Base-by-base conservation (phyloP, 331 rosid genomes). In the Phaseolus coccineus region DNA sequence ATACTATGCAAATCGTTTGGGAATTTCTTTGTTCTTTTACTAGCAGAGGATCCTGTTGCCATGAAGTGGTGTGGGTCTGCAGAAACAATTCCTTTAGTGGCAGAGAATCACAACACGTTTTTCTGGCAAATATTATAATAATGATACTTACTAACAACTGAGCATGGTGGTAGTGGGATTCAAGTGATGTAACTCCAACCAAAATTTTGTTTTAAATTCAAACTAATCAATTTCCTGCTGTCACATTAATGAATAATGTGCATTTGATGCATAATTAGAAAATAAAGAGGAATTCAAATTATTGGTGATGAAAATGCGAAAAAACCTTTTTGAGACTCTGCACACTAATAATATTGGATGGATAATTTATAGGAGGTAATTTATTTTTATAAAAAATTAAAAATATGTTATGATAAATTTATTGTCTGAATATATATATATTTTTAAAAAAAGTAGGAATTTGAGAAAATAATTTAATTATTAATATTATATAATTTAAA, bases 51-150 rank as follows among this genome's bases (percentile, higher is more conserved):
- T 19, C 56, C 66, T 37, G 46, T 53, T n/a, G 12, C 39, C 39
- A 8, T 28, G 28, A 39, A 53, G 57, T 11, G 19, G 19, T 48
- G 44, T 13, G 71, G 82, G 77, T 51, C 71, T 69, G 71, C 77
- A 57, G 1, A 37, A 6, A 1, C 6, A 8, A 37, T 37, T 6
- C 42, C 6, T 37, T 37, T 42, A 42, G 3, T 0, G 10, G 0
- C 46, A 40, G 12, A 40, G 71, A 25, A 51, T 51, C 57, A 51
- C 10, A 8, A 12, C 3, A 62, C 13, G 46, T 6, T 62, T 16
- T 37, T 46, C 4, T 6, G 15, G 64, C 22, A 52, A 42, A 42
- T 2, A 9, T 2, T 42, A 42, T 9, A 42, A 9, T 42, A 42
- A 8, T 8, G 47, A 6, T 39, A 39, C 42, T 19, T 19, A 19